Evolutionary conservation across 257 asterid species (phyloP).

Genomic region (Capsicum pubescens): DNA sequence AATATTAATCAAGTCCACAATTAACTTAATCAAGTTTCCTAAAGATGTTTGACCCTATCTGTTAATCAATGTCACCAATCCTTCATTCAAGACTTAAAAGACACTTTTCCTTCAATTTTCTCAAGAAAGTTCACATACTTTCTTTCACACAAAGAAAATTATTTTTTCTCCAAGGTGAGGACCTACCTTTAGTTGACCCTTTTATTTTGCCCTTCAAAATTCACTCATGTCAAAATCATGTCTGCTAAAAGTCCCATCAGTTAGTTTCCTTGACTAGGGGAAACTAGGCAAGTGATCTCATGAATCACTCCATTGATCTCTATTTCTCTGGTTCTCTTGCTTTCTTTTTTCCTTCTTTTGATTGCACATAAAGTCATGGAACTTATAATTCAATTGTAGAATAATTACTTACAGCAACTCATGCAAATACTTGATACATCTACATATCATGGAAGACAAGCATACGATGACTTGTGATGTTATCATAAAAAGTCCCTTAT

Average conservation of each 20-base stretch:
- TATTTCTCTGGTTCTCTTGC: not conserved
- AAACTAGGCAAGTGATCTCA: not conserved
- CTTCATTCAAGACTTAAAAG: too few relatives aligned
- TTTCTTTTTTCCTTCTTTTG: not conserved
- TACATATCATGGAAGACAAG: too few relatives aligned
- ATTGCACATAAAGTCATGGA: not conserved
- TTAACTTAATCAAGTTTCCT: too few relatives aligned
- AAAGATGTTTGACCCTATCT: too few relatives aligned
- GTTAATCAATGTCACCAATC: too few relatives aligned
- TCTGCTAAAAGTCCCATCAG: not conserved
- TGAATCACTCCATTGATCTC: slow-evolving; percentile 3
- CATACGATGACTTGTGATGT: too few relatives aligned
- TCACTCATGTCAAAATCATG: not conserved
- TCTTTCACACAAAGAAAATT: not conserved
- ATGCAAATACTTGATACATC: too few relatives aligned
- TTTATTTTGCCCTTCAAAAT: not conserved
- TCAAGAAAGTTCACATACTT: not conserved
- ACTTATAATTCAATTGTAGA: not conserved
- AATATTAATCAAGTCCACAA: too few relatives aligned
- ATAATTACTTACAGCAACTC: not conserved
- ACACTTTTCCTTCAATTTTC: too few relatives aligned
- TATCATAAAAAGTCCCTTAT: too few relatives aligned
- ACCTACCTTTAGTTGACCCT: slow-evolving; percentile 22
- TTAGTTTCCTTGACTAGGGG: not conserved
- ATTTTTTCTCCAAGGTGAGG: not conserved